Percentiles rank a stretch among this genome's conserved stretches.
Conservation (phyloP, 768 basidiomycete species). For the Mycena galopus region DNA sequence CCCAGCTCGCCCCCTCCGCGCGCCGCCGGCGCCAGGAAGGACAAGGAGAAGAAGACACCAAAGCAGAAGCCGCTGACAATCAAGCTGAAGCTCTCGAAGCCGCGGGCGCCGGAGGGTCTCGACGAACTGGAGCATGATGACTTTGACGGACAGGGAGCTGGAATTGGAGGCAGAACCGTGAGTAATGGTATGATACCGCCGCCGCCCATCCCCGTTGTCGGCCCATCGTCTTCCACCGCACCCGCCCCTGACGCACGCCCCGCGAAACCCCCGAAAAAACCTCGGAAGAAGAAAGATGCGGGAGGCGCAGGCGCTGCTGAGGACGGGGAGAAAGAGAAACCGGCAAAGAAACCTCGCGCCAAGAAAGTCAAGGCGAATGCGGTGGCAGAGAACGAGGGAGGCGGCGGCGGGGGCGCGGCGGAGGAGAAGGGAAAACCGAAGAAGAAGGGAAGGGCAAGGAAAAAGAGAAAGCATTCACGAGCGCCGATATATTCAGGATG, state of each 20-base stretch:
- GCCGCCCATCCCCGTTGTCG: background rate
- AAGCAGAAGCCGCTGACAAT: background rate
- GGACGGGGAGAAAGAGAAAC: conserved; percentile 37
- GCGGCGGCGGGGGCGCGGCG: conserved; percentile 6
- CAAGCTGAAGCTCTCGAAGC: background rate
- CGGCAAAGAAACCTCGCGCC: conserved; percentile 35
- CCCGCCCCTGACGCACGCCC: background rate
- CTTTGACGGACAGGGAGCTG: background rate
- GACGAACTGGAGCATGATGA: background rate
- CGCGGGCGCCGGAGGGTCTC: background rate
- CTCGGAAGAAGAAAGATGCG: conserved; percentile 41
- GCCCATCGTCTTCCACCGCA: background rate
- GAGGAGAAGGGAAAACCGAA: conserved; percentile 31
- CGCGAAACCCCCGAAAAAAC: conserved; percentile 42
- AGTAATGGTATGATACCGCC: conserved; percentile 24
- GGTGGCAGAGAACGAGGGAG: conserved; percentile 27
- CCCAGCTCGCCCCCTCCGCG: background rate
- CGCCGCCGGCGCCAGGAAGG: too few relatives aligned
- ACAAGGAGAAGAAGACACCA: background rate
- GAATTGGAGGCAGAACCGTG: background rate
- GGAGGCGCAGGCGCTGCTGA: conserved; percentile 34
- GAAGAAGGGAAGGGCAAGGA: conserved; percentile 48
- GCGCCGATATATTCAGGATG: conserved; percentile 56
- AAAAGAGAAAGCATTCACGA: conserved; percentile 55
- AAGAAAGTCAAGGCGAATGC: conserved; percentile 45